These are phyloP conservation scores for Pseudopyrenochaeta lycopersici DNA, from an alignment of 2,329 filamentous ascomycete species.

Conservation along the genomic window DNA sequence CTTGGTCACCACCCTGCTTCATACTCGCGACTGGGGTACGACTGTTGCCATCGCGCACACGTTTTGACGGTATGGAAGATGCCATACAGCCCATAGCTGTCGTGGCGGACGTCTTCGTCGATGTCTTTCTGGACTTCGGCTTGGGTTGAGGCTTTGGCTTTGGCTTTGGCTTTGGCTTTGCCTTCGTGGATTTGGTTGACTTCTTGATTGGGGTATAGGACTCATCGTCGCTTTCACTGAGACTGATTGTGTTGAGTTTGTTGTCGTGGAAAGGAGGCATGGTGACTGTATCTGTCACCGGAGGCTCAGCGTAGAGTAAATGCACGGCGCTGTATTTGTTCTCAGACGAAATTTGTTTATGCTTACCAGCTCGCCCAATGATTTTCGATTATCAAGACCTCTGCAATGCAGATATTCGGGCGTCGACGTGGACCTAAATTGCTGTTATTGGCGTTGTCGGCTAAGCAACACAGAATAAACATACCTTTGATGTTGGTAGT, in stretches of 20 bases:
- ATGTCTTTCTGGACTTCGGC: neutral
- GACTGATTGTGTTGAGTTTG: constrained; percentile 16
- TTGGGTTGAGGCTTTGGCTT: neutral
- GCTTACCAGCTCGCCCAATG: neutral
- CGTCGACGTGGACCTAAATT: no score
- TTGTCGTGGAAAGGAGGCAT: constrained; percentile 23
- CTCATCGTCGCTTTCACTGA: constrained; percentile 8
- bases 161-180: neutral
- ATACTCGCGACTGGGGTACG: no score
- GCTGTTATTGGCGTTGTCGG: no score
- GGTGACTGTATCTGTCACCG: neutral
- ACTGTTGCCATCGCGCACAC: neutral
- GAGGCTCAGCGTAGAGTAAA: neutral
- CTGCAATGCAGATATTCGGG: neutral
- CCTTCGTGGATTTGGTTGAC: neutral
- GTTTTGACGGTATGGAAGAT: neutral
- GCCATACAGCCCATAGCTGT: neutral
- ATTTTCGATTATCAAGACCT: neutral
- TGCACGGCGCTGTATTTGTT: neutral
- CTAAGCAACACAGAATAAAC: no score
- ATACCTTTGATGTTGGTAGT: no score
- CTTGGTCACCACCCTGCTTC: neutral
- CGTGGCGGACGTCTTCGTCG: neutral
- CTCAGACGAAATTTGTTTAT: neutral
- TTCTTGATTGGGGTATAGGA: neutral